Conservation (phyloP, 2,329 filamentous ascomycete genomes). For the Microdochium trichocladiopsis region DNA sequence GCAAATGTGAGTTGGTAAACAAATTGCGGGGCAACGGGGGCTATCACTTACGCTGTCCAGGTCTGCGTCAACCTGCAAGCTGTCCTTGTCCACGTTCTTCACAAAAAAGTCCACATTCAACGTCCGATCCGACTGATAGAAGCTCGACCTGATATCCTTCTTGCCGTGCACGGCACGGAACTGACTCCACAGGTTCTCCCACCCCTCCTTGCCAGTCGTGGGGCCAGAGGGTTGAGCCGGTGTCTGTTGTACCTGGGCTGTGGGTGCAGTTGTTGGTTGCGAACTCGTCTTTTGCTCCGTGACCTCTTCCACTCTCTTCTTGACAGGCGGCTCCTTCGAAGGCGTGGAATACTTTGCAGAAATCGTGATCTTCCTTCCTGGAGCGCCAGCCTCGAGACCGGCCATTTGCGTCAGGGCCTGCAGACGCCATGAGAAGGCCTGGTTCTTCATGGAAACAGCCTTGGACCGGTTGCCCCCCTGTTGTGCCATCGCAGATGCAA, state of each 20-base stretch:
- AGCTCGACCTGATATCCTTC: constrained; percentile 29
- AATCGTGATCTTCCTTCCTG: constrained; percentile 37
- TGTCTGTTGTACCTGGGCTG: neutral
- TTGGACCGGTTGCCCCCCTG: constrained; percentile 11
- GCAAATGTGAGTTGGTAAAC: neutral
- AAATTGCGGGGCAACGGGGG: no score
- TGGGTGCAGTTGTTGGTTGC: neutral
- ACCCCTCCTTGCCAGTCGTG: constrained; percentile 3
- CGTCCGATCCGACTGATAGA: constrained; percentile 29
- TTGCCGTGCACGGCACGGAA: constrained; percentile 11
- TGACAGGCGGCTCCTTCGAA: constrained; percentile 11
- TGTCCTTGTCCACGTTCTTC: constrained; percentile 32
- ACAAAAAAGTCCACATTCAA: constrained; percentile 30
- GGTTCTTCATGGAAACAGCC: constrained; percentile 20
- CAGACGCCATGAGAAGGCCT: constrained; percentile 36
- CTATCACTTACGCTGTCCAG: constrained; percentile 7
- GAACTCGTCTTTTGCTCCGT: neutral
- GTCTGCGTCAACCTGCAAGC: constrained; percentile 28
- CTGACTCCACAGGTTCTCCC: constrained; percentile 12
- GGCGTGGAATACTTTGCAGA: constrained; percentile 21
- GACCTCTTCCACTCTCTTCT: constrained; percentile 7
- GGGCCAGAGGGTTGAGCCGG: neutral
- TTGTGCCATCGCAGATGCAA: constrained; percentile 7
- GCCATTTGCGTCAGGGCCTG: constrained; percentile 39
- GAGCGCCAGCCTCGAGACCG: constrained; percentile 33